A percentile compares a stretch with the other conserved stretches of the same genome.
Conservation (phyloP, 2,329 filamentous ascomycete genomes). For the Colletotrichum trifolii region DNA sequence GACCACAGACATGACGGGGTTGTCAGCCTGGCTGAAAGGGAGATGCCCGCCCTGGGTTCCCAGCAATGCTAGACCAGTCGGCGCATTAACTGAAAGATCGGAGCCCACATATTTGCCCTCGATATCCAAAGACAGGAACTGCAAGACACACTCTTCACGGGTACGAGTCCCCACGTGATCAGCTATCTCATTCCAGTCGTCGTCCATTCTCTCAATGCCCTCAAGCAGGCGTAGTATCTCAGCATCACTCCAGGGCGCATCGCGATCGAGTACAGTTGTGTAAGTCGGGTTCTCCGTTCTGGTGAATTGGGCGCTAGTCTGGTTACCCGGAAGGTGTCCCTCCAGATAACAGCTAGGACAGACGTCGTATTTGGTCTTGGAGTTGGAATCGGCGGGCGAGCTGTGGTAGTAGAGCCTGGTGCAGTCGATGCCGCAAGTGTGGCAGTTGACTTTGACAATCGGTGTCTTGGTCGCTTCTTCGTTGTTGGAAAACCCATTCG, state of each 20-base stretch:
- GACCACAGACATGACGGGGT: slow-evolving; percentile 96
- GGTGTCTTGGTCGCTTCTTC: slow-evolving; percentile 75
- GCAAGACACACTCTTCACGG: slow-evolving; percentile 94
- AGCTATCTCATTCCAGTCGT: slow-evolving; percentile 94
- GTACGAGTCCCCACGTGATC: slow-evolving; percentile 93
- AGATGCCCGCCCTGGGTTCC: slow-evolving; percentile 77
- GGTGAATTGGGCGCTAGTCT: slow-evolving; percentile 82
- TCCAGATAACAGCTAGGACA: slow-evolving; percentile 93
- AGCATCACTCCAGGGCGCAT: slow-evolving; percentile 90
- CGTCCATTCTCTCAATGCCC: slow-evolving; percentile 90
- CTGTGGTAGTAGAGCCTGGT: slow-evolving; percentile 71
- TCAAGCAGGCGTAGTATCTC: slow-evolving; percentile 92
- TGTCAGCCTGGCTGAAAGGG: slow-evolving; percentile 92
- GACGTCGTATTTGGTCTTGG: slow-evolving; percentile 83
- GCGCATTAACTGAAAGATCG: slow-evolving; percentile 64
- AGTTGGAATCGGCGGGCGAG: slow-evolving; percentile 65
- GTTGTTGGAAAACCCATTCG: slow-evolving; percentile 70
- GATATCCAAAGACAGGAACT: slow-evolving; percentile 96
- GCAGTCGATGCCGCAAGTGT: slow-evolving; percentile 93
- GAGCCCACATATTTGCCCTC: slow-evolving; percentile 96
- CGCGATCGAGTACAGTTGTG: slow-evolving; percentile 80
- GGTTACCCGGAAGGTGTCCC: slow-evolving; percentile 82
- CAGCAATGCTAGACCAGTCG: slow-evolving; percentile 72
- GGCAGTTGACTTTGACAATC: slow-evolving; percentile 81
- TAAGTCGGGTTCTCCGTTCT: slow-evolving; percentile 92